Conservation (phyloP, 148 eudicot species). For the Diospyros kaki region DNA sequence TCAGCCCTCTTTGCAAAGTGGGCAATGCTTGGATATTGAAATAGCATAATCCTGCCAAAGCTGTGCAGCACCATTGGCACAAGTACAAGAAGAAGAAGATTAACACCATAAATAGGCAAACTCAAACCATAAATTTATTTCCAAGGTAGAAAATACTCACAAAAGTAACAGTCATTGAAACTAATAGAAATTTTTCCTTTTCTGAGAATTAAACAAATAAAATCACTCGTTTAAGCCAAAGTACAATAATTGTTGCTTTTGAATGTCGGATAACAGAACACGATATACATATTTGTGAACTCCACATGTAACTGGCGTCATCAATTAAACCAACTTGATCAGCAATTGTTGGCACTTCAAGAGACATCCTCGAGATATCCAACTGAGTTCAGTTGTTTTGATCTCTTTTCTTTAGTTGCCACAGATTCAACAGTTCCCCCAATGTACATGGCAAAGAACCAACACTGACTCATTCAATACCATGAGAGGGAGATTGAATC, state of each 20-base stretch:
- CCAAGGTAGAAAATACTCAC: no score
- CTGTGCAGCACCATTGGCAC: background rate
- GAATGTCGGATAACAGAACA: background rate
- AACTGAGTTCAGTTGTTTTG: background rate
- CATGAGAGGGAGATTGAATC: background rate
- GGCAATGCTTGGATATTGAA: background rate
- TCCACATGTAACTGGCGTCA: constrained; percentile 23
- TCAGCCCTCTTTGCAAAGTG: background rate
- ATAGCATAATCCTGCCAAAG: background rate
- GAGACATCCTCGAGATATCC: no score
- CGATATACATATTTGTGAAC: background rate
- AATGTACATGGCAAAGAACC: background rate
- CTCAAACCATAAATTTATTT: no score
- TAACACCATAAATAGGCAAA: no score
- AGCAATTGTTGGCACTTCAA: background rate
- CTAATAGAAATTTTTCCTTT: background rate
- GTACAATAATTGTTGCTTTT: background rate
- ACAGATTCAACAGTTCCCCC: constrained; percentile 7
- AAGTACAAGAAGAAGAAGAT: background rate
- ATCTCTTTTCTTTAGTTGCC: constrained; percentile 7
- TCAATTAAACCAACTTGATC: background rate
- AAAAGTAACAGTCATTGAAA: background rate
- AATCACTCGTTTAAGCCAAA: background rate
- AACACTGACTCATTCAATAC: background rate
- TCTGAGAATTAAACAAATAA: no score